Evolutionary conservation across 306 rosid genomes (phyloP).

Genomic region (Spatholobus suberectus): DNA sequence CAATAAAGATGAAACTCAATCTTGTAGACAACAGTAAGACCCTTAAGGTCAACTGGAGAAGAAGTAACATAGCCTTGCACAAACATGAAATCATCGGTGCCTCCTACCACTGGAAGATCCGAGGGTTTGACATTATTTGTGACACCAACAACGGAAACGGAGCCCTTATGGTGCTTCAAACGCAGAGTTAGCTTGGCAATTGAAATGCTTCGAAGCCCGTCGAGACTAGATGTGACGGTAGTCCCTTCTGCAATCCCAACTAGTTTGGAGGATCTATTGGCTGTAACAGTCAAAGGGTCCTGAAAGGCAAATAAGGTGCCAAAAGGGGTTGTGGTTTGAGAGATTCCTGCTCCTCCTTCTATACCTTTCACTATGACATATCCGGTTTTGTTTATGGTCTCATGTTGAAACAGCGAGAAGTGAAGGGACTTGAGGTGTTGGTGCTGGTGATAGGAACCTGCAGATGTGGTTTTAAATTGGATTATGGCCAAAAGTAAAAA

Average conservation of each 20-base stretch:
- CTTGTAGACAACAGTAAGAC: constrained; percentile 68
- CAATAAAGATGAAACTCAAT: constrained; percentile 77
- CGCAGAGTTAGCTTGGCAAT: constrained; percentile 68
- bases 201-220: constrained; percentile 73
- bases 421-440: constrained; percentile 64
- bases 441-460: constrained; percentile 31
- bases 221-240: constrained; percentile 67
- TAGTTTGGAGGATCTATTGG: constrained; percentile 55
- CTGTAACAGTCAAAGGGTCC: constrained; percentile 62
- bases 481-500: constrained; percentile 29
- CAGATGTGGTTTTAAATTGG: constrained; percentile 16
- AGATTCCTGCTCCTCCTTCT: constrained; percentile 47
- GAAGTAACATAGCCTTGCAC: constrained; percentile 79
- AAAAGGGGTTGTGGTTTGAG: constrained; percentile 75
- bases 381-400: constrained; percentile 79
- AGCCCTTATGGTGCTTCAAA: constrained; percentile 60
- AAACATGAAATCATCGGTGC: constrained; percentile 77
- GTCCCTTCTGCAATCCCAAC: constrained; percentile 76
- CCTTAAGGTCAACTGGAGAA: constrained; percentile 64
- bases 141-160: constrained; percentile 70
- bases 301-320: constrained; percentile 76
- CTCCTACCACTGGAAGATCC: constrained; percentile 78
- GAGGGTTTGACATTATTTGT: constrained; percentile 56
- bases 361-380: constrained; percentile 70
- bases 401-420: constrained; percentile 74